phyloP scores from a whole-genome alignment of 306 rosid species.

The Betula pendula region DNA sequence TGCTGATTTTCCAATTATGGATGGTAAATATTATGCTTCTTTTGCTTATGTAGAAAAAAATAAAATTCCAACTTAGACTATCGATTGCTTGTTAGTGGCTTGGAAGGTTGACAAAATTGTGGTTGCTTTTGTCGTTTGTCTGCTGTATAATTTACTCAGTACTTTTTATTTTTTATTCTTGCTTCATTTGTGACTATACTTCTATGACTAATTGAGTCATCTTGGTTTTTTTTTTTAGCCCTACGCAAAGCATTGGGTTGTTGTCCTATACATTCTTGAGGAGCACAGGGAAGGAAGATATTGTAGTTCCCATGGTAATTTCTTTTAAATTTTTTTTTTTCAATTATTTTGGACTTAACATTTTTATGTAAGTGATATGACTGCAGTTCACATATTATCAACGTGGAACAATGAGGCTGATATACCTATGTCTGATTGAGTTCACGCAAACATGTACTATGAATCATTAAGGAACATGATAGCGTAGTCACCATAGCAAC shows the following conservation, averaged over 20 bases:
- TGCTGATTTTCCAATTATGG: constrained; percentile 22
- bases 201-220: constrained; percentile 42
- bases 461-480: neutral
- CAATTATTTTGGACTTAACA: neutral
- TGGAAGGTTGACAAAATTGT: neutral
- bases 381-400: neutral
- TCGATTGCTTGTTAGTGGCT: neutral
- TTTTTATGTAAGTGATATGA: constrained; percentile 2
- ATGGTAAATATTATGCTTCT: constrained; percentile 1
- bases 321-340: neutral
- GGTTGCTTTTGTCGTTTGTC: neutral
- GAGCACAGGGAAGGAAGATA: constrained; percentile 93
- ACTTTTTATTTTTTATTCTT: constrained; percentile 1
- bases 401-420: neutral
- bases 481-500: neutral
- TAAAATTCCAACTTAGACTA: too few relatives aligned
- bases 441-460: neutral
- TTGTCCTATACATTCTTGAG: constrained; percentile 93
- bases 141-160: constrained; percentile 9
- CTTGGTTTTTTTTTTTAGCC: constrained; percentile 41
- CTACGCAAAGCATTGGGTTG: constrained; percentile 90
- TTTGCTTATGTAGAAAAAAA: constrained; percentile 11
- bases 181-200: constrained; percentile 8
- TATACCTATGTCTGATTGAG: neutral
- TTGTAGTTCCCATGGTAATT: constrained; percentile 95